Percentiles rank a stretch among this genome's conserved stretches.
Conservation (phyloP, 2,329 filamentous ascomycete species). For the Trichoderma afroharzianum region DNA sequence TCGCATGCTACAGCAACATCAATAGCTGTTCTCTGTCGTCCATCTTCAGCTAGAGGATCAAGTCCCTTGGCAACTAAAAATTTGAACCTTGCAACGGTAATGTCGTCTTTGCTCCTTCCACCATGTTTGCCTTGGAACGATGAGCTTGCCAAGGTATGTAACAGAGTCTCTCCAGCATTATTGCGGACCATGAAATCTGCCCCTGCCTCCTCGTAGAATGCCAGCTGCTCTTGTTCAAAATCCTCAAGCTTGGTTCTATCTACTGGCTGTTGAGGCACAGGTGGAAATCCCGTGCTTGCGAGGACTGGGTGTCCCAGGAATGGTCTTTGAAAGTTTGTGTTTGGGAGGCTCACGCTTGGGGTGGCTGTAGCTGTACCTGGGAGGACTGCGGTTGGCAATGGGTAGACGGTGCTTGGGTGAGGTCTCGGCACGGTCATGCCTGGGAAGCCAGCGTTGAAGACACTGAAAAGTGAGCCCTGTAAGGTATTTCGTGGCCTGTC, state of each 20-base stretch:
- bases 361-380: neutral
- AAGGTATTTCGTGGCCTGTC: neutral
- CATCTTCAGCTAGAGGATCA: conserved; percentile 29
- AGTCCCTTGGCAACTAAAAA: conserved; percentile 26
- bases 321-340: neutral
- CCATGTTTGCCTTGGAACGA: neutral
- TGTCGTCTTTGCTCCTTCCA: conserved; percentile 2
- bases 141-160: neutral
- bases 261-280: neutral
- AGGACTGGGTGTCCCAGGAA: neutral
- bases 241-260: neutral
- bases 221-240: neutral
- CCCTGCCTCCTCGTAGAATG: neutral
- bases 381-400: neutral
- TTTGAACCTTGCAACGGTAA: conserved; percentile 22
- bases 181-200: neutral
- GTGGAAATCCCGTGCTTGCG: neutral
- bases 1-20: conserved; percentile 33
- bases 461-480: neutral
- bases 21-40: conserved; percentile 28
- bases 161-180: neutral
- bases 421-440: neutral
- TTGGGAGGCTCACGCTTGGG: neutral
- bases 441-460: neutral
- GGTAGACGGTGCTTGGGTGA: no score